Evolutionary conservation across 169 alveolate genomes (phyloP), one percentile per base, ranked within the genome.

Genomic region (Prorocentrum cordatum): DNA sequence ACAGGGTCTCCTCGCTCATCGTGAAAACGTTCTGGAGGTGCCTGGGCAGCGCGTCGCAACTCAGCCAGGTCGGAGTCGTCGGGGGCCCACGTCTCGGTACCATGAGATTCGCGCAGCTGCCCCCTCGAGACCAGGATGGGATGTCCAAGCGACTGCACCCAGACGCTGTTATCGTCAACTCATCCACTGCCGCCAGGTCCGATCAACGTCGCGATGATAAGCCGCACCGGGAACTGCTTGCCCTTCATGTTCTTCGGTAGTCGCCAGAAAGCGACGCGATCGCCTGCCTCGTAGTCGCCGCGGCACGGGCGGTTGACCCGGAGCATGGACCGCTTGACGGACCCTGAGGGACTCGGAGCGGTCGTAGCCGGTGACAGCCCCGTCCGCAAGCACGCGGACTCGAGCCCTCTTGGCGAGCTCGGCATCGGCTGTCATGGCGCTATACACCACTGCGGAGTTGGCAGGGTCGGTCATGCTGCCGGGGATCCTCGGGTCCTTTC

Each of bases 41-140:
- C n/a, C n/a, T n/a, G n/a, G n/a, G n/a, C n/a, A n/a, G n/a, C n/a
- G n/a, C n/a, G n/a, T n/a, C n/a, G n/a, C n/a, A n/a, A n/a, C n/a
- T n/a, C n/a, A n/a, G n/a, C n/a, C n/a, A n/a, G n/a, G n/a, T n/a
- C n/a, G n/a, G n/a, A n/a, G n/a, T n/a, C n/a, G n/a, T n/a, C n/a
- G n/a, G n/a, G n/a, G n/a, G n/a, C n/a, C 85, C 85, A 73, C 9
- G 29, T 33, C 27, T 73, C 85, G 0, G 85, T 73, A 24, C 84
- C 84, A 31, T 27, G 47, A n/a, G 84, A 31, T 0, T 66, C 68
- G 1, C 84, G 66, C 3, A 47, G 71, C 36, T 73, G 85, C 20
- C 50, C 85, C n/a, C n/a, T 31, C 14, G 71, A 29, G 26, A 73
- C 85, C 59, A 73, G 27, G 14, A 50, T 22, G 58, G 36, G 32